These are phyloP conservation scores for Exophiala lecanii-corni DNA, from an alignment of 2,329 filamentous ascomycete genomes.

Conservation along the genomic window DNA sequence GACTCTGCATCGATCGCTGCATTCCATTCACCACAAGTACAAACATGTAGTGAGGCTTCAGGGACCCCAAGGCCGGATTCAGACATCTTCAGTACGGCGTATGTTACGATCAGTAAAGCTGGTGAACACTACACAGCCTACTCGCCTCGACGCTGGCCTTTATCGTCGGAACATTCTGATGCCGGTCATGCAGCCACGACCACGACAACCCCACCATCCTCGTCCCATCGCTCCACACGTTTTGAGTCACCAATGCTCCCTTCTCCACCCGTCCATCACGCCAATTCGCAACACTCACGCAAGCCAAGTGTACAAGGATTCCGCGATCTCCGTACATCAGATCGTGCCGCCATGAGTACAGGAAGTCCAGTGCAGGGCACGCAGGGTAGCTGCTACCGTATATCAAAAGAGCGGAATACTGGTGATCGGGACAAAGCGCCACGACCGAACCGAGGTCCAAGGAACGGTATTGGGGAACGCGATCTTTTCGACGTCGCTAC, in stretches of 20 bases:
- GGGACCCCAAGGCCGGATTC: slow-evolving; percentile 17
- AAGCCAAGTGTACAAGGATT: slow-evolving; percentile 19
- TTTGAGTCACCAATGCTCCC: slow-evolving; percentile 15
- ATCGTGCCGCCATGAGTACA: slow-evolving; percentile 9
- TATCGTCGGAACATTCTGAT: no score
- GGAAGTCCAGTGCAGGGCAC: slow-evolving; percentile 21
- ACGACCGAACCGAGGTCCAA: no score
- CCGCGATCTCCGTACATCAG: slow-evolving; percentile 23
- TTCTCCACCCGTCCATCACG: slow-evolving; percentile 15
- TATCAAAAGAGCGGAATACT: slow-evolving; percentile 16
- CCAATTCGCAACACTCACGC: slow-evolving; percentile 10
- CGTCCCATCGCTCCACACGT: slow-evolving; percentile 1
- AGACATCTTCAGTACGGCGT: slow-evolving; percentile 9
- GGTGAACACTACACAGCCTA: neutral
- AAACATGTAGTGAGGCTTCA: slow-evolving; percentile 2
- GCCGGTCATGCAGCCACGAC: no score
- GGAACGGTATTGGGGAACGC: no score
- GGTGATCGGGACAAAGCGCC: slow-evolving; percentile 27
- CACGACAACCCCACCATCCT: slow-evolving; percentile 9
- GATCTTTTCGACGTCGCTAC: neutral
- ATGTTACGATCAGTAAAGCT: neutral
- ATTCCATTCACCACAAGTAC: neutral
- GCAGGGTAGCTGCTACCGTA: neutral
- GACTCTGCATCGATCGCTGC: neutral
- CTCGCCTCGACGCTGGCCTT: slow-evolving; percentile 11